These are phyloP conservation scores for Skeletonema tropicum DNA, from an alignment of 108 stramenopile genomes.

Conservation along the genomic window DNA sequence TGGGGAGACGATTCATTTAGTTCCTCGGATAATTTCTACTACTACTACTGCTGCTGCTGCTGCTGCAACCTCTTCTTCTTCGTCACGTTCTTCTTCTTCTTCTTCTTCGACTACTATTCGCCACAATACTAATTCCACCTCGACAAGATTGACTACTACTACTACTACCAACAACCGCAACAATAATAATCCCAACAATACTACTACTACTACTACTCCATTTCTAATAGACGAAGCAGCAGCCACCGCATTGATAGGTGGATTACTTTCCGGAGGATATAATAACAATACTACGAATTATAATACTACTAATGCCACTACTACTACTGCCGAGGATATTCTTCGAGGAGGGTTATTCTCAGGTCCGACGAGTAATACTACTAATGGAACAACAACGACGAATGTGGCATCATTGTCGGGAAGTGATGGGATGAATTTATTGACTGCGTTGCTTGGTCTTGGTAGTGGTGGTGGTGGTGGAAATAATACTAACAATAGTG, in stretches of 20 bases:
- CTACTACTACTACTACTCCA: too few relatives aligned
- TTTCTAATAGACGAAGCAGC: neutral
- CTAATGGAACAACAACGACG: too few relatives aligned
- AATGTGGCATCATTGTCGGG: slow-evolving; percentile 29
- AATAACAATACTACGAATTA: too few relatives aligned
- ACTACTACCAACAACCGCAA: neutral
- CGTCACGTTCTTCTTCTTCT: neutral
- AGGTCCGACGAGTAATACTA: too few relatives aligned
- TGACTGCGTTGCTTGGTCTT: slow-evolving; percentile 37
- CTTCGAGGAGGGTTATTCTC: neutral
- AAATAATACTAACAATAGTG: neutral
- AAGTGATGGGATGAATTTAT: slow-evolving; percentile 25
- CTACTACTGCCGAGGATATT: neutral
- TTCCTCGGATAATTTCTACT: slow-evolving; percentile 52
- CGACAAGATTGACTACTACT: neutral
- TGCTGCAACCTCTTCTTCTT: neutral
- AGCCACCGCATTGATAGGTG: slow-evolving; percentile 5
- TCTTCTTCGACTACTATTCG: neutral
- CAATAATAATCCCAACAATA: neutral
- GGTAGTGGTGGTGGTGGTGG: neutral
- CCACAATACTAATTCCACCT: neutral
- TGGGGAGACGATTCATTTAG: slow-evolving; percentile 89
- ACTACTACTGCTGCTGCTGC: too few relatives aligned
- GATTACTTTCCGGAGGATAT: neutral
- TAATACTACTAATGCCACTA: too few relatives aligned